These are phyloP conservation scores for Hymenoscyphus albidus DNA, from an alignment of 2,329 filamentous ascomycete genomes.

Conservation along the genomic window DNA sequence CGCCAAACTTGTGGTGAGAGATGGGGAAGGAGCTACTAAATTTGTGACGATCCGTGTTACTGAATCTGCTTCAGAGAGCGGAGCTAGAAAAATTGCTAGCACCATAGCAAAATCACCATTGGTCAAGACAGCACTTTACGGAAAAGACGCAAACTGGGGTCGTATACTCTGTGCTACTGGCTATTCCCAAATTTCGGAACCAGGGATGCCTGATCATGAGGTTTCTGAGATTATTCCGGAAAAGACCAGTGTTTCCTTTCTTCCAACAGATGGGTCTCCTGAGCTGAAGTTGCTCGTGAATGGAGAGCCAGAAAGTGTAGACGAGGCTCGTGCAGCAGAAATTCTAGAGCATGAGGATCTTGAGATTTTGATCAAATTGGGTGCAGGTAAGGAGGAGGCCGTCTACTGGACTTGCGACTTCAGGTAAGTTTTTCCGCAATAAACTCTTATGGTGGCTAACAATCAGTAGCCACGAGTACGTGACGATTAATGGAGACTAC, in stretches of 20 bases:
- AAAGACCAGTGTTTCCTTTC: conserved; percentile 72
- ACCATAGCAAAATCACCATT: conserved; percentile 88
- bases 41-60: conserved; percentile 89
- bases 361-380: conserved; percentile 71
- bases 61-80: conserved; percentile 64
- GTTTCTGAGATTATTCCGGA: conserved; percentile 63
- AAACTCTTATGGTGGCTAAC: conserved; percentile 14
- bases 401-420: conserved; percentile 86
- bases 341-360: conserved; percentile 75
- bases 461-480: conserved; percentile 56
- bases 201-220: conserved; percentile 52
- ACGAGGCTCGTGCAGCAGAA: conserved; percentile 72
- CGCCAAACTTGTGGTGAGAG: conserved; percentile 88
- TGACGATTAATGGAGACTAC: conserved; percentile 65
- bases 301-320: conserved; percentile 74
- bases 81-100: conserved; percentile 75
- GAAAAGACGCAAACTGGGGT: conserved; percentile 97
- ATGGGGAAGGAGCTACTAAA: conserved; percentile 96
- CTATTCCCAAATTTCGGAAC: conserved; percentile 64
- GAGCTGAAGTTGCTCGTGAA: conserved; percentile 74
- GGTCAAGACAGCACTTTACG: conserved; percentile 96
- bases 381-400: conserved; percentile 64
- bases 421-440: conserved; percentile 53
- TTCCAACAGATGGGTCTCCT: conserved; percentile 70
- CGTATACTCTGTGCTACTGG: conserved; percentile 93